Conservation (phyloP, 148 eudicot species). For the Beta vulgaris region DNA sequence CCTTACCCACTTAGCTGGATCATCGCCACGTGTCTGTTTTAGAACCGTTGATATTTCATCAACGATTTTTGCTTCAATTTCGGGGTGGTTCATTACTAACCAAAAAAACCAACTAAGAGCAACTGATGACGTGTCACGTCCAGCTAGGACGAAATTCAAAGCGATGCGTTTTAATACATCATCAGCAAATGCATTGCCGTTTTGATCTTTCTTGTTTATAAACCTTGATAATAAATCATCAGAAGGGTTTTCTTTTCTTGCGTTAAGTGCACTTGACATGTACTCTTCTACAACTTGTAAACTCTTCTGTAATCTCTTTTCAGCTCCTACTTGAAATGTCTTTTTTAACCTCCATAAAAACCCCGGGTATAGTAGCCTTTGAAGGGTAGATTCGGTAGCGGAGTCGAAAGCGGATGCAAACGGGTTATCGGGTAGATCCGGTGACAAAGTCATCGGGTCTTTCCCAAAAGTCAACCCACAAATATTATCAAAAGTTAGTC, state of each 20-base stretch:
- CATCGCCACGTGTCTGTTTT: constrained; percentile 54
- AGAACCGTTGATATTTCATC: constrained; percentile 48
- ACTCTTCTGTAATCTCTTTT: constrained; percentile 43
- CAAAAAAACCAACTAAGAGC: constrained; percentile 93
- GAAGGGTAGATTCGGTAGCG: constrained; percentile 71
- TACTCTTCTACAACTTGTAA: constrained; percentile 60
- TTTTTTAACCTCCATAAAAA: constrained; percentile 70
- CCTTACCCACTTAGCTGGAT: constrained; percentile 41
- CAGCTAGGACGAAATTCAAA: constrained; percentile 78
- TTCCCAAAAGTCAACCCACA: constrained; percentile 89
- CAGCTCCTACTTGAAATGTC: constrained; percentile 53
- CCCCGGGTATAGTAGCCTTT: constrained; percentile 66
- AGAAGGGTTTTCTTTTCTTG: constrained; percentile 61
- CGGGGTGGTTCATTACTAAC: constrained; percentile 72
- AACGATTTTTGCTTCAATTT: constrained; percentile 55
- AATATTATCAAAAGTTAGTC: constrained; percentile 84
- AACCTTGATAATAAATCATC: constrained; percentile 80
- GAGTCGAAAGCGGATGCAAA: constrained; percentile 71
- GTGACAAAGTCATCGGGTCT: constrained; percentile 73
- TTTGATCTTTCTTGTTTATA: constrained; percentile 61
- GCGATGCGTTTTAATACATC: constrained; percentile 69
- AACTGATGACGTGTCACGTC: constrained; percentile 86
- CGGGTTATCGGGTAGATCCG: constrained; percentile 63
- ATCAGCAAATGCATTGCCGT: constrained; percentile 51
- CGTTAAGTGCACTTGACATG: constrained; percentile 56